Percentiles rank a stretch among this genome's conserved stretches.
phyloP scores from a whole-genome alignment of 2,329 filamentous ascomycete species.

The Diaporthe citrichinensis region DNA sequence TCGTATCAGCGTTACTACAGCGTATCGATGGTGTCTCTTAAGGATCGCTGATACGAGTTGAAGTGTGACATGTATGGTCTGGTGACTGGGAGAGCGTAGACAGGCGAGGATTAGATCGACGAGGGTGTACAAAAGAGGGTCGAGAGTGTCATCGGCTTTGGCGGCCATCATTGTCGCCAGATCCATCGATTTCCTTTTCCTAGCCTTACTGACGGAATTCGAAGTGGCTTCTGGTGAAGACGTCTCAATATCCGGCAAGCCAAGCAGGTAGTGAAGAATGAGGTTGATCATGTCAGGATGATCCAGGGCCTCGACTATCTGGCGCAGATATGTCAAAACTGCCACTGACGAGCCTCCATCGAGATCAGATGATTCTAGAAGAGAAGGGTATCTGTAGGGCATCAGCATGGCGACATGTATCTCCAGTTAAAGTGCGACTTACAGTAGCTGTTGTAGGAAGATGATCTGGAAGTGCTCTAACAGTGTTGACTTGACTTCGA shows the following conservation, averaged over 20 bases:
- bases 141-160: slow-evolving; percentile 79
- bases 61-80: slow-evolving; percentile 91
- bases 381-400: slow-evolving; percentile 83
- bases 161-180: slow-evolving; percentile 84
- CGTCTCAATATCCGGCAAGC: slow-evolving; percentile 74
- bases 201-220: slow-evolving; percentile 75
- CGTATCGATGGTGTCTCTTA: slow-evolving; percentile 89
- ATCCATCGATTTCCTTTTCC: slow-evolving; percentile 90
- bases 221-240: slow-evolving; percentile 54
- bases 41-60: slow-evolving; percentile 90
- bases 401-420: neutral
- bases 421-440: slow-evolving; percentile 51
- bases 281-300: slow-evolving; percentile 95
- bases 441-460: slow-evolving; percentile 95
- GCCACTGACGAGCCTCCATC: slow-evolving; percentile 97
- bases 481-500: slow-evolving; percentile 91
- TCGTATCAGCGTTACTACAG: slow-evolving; percentile 81
- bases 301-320: slow-evolving; percentile 91
- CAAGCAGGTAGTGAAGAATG: slow-evolving; percentile 92
- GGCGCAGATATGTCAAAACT: slow-evolving; percentile 91
- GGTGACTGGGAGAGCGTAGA: slow-evolving; percentile 84
- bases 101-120: slow-evolving; percentile 92
- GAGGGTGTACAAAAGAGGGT: slow-evolving; percentile 91
- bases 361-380: slow-evolving; percentile 96
- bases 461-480: slow-evolving; percentile 98